Base-by-base conservation (phyloP, 164 flowering plant genomes). In the Chloranthus sessilifolius region DNA sequence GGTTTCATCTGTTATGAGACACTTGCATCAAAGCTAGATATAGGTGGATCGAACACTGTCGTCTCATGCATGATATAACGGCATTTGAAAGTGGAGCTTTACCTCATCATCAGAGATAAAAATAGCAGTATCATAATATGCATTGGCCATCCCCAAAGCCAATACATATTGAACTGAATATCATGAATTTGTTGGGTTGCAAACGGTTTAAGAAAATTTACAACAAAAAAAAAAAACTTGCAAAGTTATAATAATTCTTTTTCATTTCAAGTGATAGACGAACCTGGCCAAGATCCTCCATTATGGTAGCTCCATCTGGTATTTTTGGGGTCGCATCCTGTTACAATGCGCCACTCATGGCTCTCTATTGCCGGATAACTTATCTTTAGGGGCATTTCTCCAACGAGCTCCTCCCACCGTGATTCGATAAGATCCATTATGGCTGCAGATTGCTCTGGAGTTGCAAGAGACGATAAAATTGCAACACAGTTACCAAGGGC, bases 281-380 rank as follows among this genome's bases (percentile, higher is more conserved):
- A 44, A 62, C 66, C 61, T 62, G 66, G 66, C 66, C 66, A 62
- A 29, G 67, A 63, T 38, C 67, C 67, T 22, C 67, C 67, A 17
- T 63, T 63, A 9, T 63, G 67, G 31, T 62, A 62, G 51, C 65
- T 62, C 65, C 65, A 62, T 56, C 65, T 55, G 35, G 65, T 62
- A 36, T 55, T 62, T 43, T 62, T 62, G 31, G 65, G 65, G n/a
- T 62, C 65, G 3, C 65, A 62, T 12, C 65, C 65, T 25, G 65
- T 62, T 27, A 55, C 55, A 22, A 62, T 55, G 17, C 55, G 34
- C 65, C 65, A 62, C 43, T 62, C 60, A 29, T 62, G 56, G 55
- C 49, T 49, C 40, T 62, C 65, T 24, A 62, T 41, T 31, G 65
- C 50, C 2, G 65, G 65, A 43, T 62, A 62, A n/a, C 31, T 19